Conservation (phyloP, 2,329 filamentous ascomycete species). For the Cytospora mali region DNA sequence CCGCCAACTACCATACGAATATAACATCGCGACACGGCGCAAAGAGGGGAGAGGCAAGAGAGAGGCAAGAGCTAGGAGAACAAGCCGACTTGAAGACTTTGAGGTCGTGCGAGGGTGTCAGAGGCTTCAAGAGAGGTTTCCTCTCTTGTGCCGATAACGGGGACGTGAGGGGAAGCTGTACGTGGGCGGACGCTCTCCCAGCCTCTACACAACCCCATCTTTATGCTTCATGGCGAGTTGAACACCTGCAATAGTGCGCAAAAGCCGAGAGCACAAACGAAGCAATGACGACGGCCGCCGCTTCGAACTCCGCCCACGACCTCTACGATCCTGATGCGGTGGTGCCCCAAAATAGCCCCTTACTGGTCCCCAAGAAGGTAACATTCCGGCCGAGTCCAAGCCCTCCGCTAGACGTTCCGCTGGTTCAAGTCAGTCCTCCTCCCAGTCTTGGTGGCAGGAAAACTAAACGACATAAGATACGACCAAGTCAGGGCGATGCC, state of each 20-base stretch:
- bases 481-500: constrained; percentile 62
- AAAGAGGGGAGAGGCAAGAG: constrained; percentile 8
- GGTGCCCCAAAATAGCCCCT: constrained; percentile 45
- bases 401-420: constrained; percentile 49
- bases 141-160: background rate
- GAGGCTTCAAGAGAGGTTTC: background rate
- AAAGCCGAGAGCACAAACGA: constrained; percentile 36
- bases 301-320: constrained; percentile 41
- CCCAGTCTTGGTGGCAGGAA: constrained; percentile 46
- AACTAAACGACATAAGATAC: constrained; percentile 57
- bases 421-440: constrained; percentile 48
- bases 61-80: constrained; percentile 14
- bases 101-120: background rate
- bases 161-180: constrained; percentile 10
- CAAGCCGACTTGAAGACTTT: background rate
- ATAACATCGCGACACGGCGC: constrained; percentile 13
- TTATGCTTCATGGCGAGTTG: constrained; percentile 38
- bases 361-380: constrained; percentile 42
- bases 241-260: constrained; percentile 34
- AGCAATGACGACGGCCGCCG: constrained; percentile 46
- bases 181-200: constrained; percentile 19
- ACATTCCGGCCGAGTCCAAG: constrained; percentile 55
- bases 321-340: constrained; percentile 50
- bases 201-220: constrained; percentile 12
- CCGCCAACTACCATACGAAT: background rate